Percentiles rank a stretch among this genome's conserved stretches.
Conservation (phyloP, 2,329 filamentous ascomycete species). For the Metarhizium guizhouense region DNA sequence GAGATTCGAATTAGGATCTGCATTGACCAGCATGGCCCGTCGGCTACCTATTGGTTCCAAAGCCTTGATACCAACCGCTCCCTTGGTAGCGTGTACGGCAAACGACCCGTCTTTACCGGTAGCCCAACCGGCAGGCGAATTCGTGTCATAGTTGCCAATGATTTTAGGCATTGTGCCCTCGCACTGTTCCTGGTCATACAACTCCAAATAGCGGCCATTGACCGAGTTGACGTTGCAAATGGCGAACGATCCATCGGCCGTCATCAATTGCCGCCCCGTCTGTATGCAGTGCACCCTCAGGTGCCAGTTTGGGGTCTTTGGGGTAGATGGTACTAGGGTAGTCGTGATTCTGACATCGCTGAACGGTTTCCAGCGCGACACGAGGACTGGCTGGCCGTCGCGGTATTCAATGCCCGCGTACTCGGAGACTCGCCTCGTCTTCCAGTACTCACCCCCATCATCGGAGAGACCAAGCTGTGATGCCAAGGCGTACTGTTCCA, state of each 20-base stretch:
- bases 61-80: too few relatives aligned
- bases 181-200: conserved; percentile 33
- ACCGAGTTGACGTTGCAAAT: conserved; percentile 28
- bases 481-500: conserved; percentile 22
- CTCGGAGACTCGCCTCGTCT: conserved; percentile 59
- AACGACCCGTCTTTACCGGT: too few relatives aligned
- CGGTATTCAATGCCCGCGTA: conserved; percentile 31
- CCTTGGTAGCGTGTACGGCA: too few relatives aligned
- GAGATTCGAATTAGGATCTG: too few relatives aligned
- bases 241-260: conserved; percentile 57
- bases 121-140: too few relatives aligned
- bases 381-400: too few relatives aligned
- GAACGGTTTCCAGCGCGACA: too few relatives aligned
- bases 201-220: conserved; percentile 41
- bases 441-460: conserved; percentile 58
- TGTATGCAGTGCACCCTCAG: conserved; percentile 54
- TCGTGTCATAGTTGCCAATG: conserved; percentile 43
- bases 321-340: conserved; percentile 52
- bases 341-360: conserved; percentile 31
- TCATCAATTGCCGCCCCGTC: conserved; percentile 54
- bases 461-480: conserved; percentile 66
- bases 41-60: too few relatives aligned
- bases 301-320: conserved; percentile 58
- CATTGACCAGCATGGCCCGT: too few relatives aligned
- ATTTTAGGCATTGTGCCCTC: conserved; percentile 47